Conservation (phyloP, 495 filamentous ascomycete species). For the Podospora conica region DNA sequence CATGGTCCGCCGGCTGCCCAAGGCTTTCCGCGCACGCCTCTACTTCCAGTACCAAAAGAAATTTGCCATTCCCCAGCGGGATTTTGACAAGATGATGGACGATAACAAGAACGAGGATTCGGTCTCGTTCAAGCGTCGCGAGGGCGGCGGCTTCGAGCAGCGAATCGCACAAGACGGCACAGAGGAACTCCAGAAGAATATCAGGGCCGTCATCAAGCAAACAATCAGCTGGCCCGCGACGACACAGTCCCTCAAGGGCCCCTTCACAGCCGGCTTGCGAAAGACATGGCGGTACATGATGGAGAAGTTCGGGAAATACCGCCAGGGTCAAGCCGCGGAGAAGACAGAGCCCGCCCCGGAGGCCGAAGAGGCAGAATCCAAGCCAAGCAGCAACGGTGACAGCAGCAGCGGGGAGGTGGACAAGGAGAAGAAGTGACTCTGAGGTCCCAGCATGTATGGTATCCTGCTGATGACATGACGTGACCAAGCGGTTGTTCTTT, state of each 20-base stretch:
- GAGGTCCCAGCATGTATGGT: background rate
- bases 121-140: slow-evolving; percentile 58
- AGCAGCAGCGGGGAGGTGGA: background rate
- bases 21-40: slow-evolving; percentile 76
- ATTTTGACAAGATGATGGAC: slow-evolving; percentile 84
- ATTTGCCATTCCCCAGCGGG: slow-evolving; percentile 71
- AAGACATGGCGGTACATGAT: slow-evolving; percentile 67
- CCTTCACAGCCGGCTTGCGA: slow-evolving; percentile 64
- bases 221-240: slow-evolving; percentile 90
- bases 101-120: slow-evolving; percentile 63
- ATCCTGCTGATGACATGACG: background rate
- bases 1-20: slow-evolving; percentile 90
- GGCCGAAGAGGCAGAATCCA: slow-evolving; percentile 2
- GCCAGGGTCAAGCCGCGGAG: slow-evolving; percentile 34
- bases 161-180: slow-evolving; percentile 65
- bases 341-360: slow-evolving; percentile 9
- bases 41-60: slow-evolving; percentile 94
- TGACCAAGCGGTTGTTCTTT: background rate
- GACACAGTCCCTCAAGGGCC: slow-evolving; percentile 73
- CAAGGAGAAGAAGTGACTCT: background rate
- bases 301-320: slow-evolving; percentile 77
- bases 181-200: slow-evolving; percentile 57
- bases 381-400: background rate
- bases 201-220: slow-evolving; percentile 68
- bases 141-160: slow-evolving; percentile 80